Evolutionary conservation across 2,329 filamentous ascomycete genomes (phyloP), one percentile per base, ranked within the genome.

Genomic region (Colletotrichum sp.): DNA sequence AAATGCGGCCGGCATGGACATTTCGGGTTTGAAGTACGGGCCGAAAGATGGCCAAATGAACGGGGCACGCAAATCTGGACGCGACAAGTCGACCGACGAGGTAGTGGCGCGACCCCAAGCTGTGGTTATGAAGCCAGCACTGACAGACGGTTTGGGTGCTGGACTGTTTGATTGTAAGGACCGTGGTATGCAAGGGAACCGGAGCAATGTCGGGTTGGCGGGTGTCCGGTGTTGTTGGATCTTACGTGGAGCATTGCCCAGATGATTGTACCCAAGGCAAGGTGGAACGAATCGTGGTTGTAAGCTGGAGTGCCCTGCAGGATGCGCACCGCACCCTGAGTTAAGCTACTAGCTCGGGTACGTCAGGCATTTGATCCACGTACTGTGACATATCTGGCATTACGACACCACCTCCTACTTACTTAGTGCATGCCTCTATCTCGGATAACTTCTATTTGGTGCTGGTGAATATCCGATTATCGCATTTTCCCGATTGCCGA

Each of bases 141-240:
- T 13, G 15, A 43, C 18, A 59, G 43, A 67, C 21, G 34, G n/a
- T 39, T 61, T 9, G 28, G 15, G 12, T 30, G 16, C 26, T 15
- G 21, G 24, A 21, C 52, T 28, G 13, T 36, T 60, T 36, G 32
- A 24, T 28, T 57, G 24, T n/a, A 28, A 64, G 60, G 48, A 61
- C 63, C 30, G 68, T 72, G 68, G 72, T 55, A 75, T 72, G 72
- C 52, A 74, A 74, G 72, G 72, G 68, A 75, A 28, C 32, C 39
- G 63, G 60, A 67, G 68, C 61, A 75, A 75, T 67, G 15, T 67
- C 61, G 52, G 48, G 18, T 66, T 71, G 21, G 48, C 34, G 28
- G 39, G 39, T 24, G 60, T 55, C 9, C 36, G 52, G 16, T 67
- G 64, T 43, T 21, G 64, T 32, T 67, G 43, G 9, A 52, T 67